These are phyloP conservation scores for Globisporangium spiculum DNA, from an alignment of 352 stramenopile genomes.

Conservation along the genomic window DNA sequence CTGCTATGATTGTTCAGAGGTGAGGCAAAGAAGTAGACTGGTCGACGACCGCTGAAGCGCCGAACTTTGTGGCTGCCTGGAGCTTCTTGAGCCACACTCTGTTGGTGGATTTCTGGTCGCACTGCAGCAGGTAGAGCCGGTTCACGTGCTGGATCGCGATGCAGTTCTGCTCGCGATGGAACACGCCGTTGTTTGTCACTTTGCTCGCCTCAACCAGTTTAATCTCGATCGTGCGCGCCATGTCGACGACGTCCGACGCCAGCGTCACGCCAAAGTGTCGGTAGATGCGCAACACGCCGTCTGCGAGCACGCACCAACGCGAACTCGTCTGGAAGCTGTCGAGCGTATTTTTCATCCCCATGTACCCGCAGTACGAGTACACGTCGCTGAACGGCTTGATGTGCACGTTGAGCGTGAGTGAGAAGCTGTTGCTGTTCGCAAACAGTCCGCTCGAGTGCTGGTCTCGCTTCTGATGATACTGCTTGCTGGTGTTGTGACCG, in stretches of 20 bases:
- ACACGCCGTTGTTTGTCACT: conserved; percentile 10
- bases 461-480: background rate
- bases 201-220: conserved; percentile 35
- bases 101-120: conserved; percentile 39
- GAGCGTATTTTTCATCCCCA: conserved; percentile 62
- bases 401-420: conserved; percentile 37
- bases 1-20: background rate
- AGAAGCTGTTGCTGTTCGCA: conserved; percentile 16
- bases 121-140: conserved; percentile 53
- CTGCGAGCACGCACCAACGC: conserved; percentile 72
- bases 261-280: conserved; percentile 72
- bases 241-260: conserved; percentile 54
- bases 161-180: conserved; percentile 29
- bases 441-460: conserved; percentile 4
- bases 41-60: background rate
- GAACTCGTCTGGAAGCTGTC: conserved; percentile 57
- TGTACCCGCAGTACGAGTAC: conserved; percentile 59
- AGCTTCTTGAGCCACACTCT: conserved; percentile 69
- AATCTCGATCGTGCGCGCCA: conserved; percentile 48
- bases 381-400: conserved; percentile 48
- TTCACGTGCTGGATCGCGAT: conserved; percentile 42
- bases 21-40: background rate
- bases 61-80: conserved; percentile 39
- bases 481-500: background rate
- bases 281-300: conserved; percentile 62